Evolutionary conservation across 1,284 basidiomycete species (phyloP), one percentile per base, ranked within the genome.

Genomic region (Naganishia liquefaciens): DNA sequence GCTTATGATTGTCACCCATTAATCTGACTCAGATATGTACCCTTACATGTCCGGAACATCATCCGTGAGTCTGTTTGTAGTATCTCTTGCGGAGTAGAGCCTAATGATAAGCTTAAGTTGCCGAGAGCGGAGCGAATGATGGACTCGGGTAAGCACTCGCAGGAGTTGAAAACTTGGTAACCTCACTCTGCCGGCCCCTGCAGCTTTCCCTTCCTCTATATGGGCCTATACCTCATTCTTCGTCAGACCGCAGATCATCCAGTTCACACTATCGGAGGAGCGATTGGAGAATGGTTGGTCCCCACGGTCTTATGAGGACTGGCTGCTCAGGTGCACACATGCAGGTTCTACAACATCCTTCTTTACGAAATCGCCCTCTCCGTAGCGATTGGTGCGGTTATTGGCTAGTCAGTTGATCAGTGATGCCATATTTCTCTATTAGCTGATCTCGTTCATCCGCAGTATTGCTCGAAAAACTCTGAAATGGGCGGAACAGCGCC

Each of bases 121-220:
- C 76, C 0, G 78, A 80, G 68, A 69, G 75, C 13, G 77, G 76
- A 0, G 78, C 76, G 5, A 78, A 79, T 60, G 91, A 95, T 70
- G 92, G 92, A 27, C 88, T 91, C 0, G 94, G 95, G 51, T 66
- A 51, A 42, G 62, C 10, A 13, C 39, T 37, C 9, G 37, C n/a
- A n/a, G n/a, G n/a, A n/a, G n/a, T n/a, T n/a, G n/a, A n/a, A 47
- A n/a, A 51, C 42, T 30, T 33, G 28, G 47, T 43, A 7, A 17
- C 6, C 33, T 37, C 23, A 15, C 23, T 15, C 33, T 27, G 5
- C 1, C 15, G 33, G 4, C 27, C 33, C 39, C 2, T 27, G 17
- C 28, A 66, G 69, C 0, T 98, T 93, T 76, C 95, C 95, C 0
- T 98, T 98, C 77, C 82, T 99, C 39, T 98, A 88, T 79, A 84